Base-by-base conservation (phyloP, 2,329 filamentous ascomycete species). In the Monilinia aucupariae region DNA sequence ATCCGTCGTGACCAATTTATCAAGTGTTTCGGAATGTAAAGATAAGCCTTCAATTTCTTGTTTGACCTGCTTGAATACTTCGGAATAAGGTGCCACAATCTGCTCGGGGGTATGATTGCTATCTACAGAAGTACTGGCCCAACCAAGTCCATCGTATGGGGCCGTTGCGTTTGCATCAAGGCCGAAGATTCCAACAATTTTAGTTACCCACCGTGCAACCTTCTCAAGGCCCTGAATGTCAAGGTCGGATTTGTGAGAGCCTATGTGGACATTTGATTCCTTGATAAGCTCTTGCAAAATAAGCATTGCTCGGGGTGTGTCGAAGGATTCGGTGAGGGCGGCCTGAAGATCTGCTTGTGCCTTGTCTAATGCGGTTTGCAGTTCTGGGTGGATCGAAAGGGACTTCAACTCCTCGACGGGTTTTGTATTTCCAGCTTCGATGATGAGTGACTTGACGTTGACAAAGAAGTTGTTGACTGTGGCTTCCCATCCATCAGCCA, bases 151-250 rank as follows among this genome's bases (percentile, higher is more conserved):
- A 20, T 82, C 75, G 64, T 85, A 85, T 0, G 82, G 82, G 0
- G 79, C 71, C 8, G 70, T 74, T n/a, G 82, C 82, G 66, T 82
- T 81, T 3, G 83, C 79, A 71, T 92, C 88, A 0, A 97, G 82
- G 48, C 93, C 93, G 65, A 97, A 90, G 65, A 93, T 90, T 64
- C 89, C 88, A 20, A 94, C 86, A 64, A 96, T 88, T 63, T 85
- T 85, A 1, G 92, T 96, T 51, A 96, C 80, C 87, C 90, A 97
- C 59, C 84, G 81, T 8, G 89, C 91, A 61, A 90, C 78, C 1
- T 78, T 75, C 68, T 84, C 81, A 4, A 85, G 73, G 17, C 78
- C 78, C 12, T 71, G 68, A 20, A 83, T 73, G 65, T 83, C 79
- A 41, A 76, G 69, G 30, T 75, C 71, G 7, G 77, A 75, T 64